Conservation (phyloP, 2,329 filamentous ascomycete species). For the Plectosphaerella sp. region DNA sequence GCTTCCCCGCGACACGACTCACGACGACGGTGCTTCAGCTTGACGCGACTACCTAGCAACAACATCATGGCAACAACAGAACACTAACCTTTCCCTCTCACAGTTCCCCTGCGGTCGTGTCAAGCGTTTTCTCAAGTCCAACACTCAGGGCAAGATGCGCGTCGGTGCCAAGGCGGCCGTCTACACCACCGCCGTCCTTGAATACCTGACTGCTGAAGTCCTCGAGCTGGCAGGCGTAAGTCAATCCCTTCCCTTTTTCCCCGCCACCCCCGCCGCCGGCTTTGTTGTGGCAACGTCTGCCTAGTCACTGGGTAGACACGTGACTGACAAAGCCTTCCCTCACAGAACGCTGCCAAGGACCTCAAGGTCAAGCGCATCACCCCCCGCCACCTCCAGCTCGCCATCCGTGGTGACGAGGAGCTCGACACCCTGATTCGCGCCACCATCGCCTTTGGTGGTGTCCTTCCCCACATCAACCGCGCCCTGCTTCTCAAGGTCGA, state of each 20-base stretch:
- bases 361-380: conserved; percentile 99
- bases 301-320: conserved; percentile 5
- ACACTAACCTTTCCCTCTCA: conserved; percentile 4
- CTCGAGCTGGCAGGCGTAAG: conserved; percentile 88
- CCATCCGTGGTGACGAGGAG: conserved; percentile 97
- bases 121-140: conserved; percentile 99
- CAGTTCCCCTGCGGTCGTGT: conserved; percentile 99
- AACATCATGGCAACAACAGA: conserved; percentile 2
- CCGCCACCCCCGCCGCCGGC: neutral
- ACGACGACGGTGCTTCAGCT: neutral
- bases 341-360: conserved; percentile 92
- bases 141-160: conserved; percentile 99
- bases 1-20: neutral
- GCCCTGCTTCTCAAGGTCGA: conserved; percentile 93
- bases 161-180: conserved; percentile 98
- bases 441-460: conserved; percentile 97
- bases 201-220: conserved; percentile 97
- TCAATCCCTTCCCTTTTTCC: conserved; percentile 19
- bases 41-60: neutral
- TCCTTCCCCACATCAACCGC: conserved; percentile 97
- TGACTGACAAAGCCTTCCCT: conserved; percentile 2
- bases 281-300: neutral
- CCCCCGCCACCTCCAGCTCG: conserved; percentile 93
- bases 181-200: conserved; percentile 95
- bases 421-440: conserved; percentile 95